Evolutionary conservation across 1,284 basidiomycete species (phyloP), one percentile per base, ranked within the genome.

Genomic region (Schizopora paradoxa): DNA sequence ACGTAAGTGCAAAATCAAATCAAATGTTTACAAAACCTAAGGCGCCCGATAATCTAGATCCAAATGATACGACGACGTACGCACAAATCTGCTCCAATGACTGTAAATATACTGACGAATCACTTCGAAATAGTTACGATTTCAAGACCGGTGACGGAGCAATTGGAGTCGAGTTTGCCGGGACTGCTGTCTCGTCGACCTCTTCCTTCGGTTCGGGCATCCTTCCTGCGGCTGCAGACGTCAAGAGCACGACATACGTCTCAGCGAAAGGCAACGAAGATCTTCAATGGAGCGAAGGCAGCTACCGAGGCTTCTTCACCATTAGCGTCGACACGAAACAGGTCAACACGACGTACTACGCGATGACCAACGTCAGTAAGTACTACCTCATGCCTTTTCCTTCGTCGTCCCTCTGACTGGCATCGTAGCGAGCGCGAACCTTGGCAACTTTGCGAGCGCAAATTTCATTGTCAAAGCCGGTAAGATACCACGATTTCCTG

Each of bases 261-360:
- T 59, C 56, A 10, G 61, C 62, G 11, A 37, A 37, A 18, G 47
- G 47, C 28, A 81, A 80, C 59, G 53, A 66, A 2, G 73, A 78
- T 53, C 59, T 83, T 36, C 78, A 81, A 57, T 83, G 76, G 76
- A 79, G 77, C 49, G 81, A 84, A 57, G 79, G 75, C 6, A 75
- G 71, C 5, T 77, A 69, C 60, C 64, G 80, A 25, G 81, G 82
- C 2, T 83, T 83, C 66, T 81, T 77, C 61, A 74, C 76, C 25
- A 62, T 80, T 18, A 66, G 63, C 21, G 58, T 80, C 49, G 66
- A 72, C 48, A 56, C 74, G 10, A 49, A 69, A 5, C 65, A 67
- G 23, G 58, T 74, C 43, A 74, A 68, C 38, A 77, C 79, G 18
- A 73, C 76, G 32, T 83, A 74, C 62, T 82, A 74, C 51, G 79